phyloP scores from a whole-genome alignment of 2,329 filamentous ascomycete genomes.

The Dothistroma septosporum region DNA sequence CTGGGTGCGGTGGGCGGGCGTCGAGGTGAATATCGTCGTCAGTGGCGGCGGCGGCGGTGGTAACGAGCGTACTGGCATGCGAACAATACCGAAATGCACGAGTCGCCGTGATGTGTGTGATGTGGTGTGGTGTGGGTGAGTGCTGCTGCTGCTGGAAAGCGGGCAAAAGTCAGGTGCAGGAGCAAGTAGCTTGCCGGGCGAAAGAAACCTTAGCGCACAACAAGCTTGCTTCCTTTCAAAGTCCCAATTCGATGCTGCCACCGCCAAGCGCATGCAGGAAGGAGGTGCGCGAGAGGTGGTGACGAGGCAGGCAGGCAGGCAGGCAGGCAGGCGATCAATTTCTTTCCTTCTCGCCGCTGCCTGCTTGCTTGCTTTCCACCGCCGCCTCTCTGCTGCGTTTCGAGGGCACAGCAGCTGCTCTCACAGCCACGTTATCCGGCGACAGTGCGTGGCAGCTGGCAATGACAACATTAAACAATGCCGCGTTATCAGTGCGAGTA shows the following conservation, averaged over 20 bases:
- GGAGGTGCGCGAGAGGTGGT: neutral
- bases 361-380: neutral
- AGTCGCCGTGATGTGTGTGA: conserved; percentile 4
- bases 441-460: neutral
- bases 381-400: neutral
- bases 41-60: conserved; percentile 9
- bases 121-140: conserved; percentile 5
- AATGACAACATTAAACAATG: too few relatives aligned
- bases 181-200: too few relatives aligned
- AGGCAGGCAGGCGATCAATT: neutral
- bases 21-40: neutral
- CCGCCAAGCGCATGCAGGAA: neutral
- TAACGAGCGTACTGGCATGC: conserved; percentile 29
- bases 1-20: neutral
- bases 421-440: neutral
- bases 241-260: neutral
- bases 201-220: neutral
- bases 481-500: conserved; percentile 3
- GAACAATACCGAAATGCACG: conserved; percentile 24
- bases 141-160: neutral
- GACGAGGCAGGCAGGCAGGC: neutral
- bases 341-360: neutral
- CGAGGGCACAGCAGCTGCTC: conserved; percentile 5
- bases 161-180: neutral
- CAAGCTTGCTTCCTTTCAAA: neutral